Percentiles rank a stretch among this genome's conserved stretches.
phyloP scores from a whole-genome alignment of 805 yeast genomes.

The Brettanomyces sp. region DNA sequence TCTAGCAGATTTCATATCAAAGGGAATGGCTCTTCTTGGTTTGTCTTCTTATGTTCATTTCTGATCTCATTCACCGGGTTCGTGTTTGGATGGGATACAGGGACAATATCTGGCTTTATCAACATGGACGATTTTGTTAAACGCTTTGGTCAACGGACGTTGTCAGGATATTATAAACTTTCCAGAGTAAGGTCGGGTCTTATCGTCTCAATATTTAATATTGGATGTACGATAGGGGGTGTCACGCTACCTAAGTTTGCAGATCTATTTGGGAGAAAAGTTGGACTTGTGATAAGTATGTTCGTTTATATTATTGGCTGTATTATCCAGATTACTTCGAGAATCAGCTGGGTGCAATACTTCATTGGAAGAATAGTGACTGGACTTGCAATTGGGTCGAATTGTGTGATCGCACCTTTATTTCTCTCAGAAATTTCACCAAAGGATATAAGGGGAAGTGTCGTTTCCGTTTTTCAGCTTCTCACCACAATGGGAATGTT shows the following conservation, averaged over 20 bases:
- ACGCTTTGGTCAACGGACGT: conserved; percentile 37
- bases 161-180: conserved; percentile 31
- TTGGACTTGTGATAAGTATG: conserved; percentile 44
- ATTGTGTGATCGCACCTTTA: conserved; percentile 45
- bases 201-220: conserved; percentile 60
- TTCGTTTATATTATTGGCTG: conserved; percentile 52
- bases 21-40: no score
- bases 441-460: conserved; percentile 59
- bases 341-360: conserved; percentile 50
- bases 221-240: conserved; percentile 71
- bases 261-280: conserved; percentile 53
- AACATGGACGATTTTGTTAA: conserved; percentile 44
- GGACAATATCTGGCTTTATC: conserved; percentile 65
- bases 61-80: conserved; percentile 68
- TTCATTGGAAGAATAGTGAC: conserved; percentile 53
- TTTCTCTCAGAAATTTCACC: conserved; percentile 66
- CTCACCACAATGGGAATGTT: conserved; percentile 65
- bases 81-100: conserved; percentile 72
- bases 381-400: conserved; percentile 47
- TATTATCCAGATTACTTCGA: conserved; percentile 49
- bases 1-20: no score
- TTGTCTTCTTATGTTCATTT: conserved; percentile 6
- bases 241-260: conserved; percentile 45
- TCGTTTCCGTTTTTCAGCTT: conserved; percentile 62
- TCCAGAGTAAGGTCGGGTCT: conserved; percentile 50